Conservation (phyloP, 2,329 filamentous ascomycete genomes). For the Ceratocystis harringtonii region DNA sequence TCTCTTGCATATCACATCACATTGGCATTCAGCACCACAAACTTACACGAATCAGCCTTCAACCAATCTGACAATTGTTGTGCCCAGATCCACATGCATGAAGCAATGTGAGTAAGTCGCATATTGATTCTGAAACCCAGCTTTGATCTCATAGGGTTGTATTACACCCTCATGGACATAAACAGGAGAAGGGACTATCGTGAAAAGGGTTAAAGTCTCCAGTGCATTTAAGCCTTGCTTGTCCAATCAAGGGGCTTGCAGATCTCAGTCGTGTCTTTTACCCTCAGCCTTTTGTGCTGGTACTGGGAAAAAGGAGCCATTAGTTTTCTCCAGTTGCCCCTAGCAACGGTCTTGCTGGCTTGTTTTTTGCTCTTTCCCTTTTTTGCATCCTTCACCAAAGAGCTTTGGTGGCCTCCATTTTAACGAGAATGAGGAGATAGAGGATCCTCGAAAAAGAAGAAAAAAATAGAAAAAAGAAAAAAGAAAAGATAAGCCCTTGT, state of each 20-base stretch:
- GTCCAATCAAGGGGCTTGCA: not conserved
- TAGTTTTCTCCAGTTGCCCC: not conserved
- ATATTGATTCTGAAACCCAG: not conserved
- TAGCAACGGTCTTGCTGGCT: not conserved
- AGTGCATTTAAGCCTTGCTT: not conserved
- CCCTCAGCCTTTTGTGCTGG: not conserved
- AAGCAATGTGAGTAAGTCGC: not conserved
- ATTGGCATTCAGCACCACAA: too few species aligned
- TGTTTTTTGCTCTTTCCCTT: not conserved
- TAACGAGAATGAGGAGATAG: not conserved
- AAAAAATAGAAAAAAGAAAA: not conserved
- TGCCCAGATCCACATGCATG: not conserved
- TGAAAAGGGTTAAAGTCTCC: slow-evolving; percentile 4
- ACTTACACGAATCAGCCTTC: not conserved
- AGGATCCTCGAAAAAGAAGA: not conserved
- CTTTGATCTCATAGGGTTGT: not conserved
- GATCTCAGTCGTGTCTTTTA: not conserved
- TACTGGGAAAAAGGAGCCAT: not conserved
- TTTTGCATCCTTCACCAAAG: not conserved
- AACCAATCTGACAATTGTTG: not conserved
- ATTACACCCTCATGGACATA: not conserved
- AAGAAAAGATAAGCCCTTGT: not conserved
- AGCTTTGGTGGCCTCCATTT: slow-evolving; percentile 5
- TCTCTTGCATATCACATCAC: not conserved
- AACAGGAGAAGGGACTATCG: not conserved